Evolutionary conservation across 148 eudicot genomes (phyloP), one percentile per base, ranked within the genome.

Genomic region (Camellia granthamiana): DNA sequence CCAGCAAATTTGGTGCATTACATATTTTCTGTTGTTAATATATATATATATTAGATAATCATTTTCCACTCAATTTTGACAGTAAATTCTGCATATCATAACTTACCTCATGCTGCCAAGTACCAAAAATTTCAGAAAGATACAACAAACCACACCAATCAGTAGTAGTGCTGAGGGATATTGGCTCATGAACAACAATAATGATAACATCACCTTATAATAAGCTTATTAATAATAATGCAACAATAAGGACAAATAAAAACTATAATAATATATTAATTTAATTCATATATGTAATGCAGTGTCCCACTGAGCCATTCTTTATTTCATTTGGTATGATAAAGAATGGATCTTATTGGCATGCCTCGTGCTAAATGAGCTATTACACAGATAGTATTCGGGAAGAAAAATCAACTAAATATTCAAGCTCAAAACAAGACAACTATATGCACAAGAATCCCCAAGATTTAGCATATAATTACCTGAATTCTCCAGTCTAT

Each of bases 391-490:
- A 43, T 1, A 30, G 38, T 30, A 30, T 30, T 30, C 38, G 38
- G 30, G 38, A 68, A 42, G 5, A 68, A 43, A n/a, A 68, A 12
- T 9, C 15, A 38, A 9, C n/a, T 4, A 69, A 46, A 52, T 44
- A n/a, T 18, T 47, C 21, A 8, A 47, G 41, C 74, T 71, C 12
- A 11, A 16, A 43, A 47, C 74, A 71, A 71, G 38, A n/a, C 55
- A 18, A 71, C 19, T 2, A 46, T n/a, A 49, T 46, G 38, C 38
- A 16, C 56, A 46, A n/a, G 30, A 49, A 71, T 18, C n/a, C 38
- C 56, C 55, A 71, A 71, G 4, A 71, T 46, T 46, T 46, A 11
- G 74, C 74, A 71, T 71, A 46, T 66, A 71, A 71, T 69, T 42
- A 71, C 23, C 38, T 18, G 9, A 46, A 71, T 10, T 71, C 41